Conservation (phyloP, 192 early-diverging fungal species). For the Lunasporangiospora selenospora region DNA sequence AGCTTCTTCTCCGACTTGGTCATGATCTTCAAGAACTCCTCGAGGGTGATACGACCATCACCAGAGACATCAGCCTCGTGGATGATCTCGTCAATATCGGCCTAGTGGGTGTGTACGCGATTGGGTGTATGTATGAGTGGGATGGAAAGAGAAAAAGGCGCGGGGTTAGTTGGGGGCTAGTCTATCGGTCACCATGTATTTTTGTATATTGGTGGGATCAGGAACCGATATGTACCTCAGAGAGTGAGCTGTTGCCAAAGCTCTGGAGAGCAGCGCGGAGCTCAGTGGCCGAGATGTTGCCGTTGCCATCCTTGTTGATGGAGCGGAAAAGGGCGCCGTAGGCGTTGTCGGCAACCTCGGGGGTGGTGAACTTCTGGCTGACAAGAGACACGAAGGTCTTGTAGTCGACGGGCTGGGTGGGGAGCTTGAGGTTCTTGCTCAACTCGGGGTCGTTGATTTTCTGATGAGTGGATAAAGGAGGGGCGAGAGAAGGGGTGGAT, state of each 20-base stretch:
- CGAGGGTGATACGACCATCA: constrained; percentile 86
- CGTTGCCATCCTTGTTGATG: constrained; percentile 31
- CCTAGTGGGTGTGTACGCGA: too few species aligned
- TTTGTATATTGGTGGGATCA: too few species aligned
- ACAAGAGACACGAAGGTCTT: constrained; percentile 18
- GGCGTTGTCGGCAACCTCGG: constrained; percentile 16
- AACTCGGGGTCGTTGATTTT: constrained; percentile 8
- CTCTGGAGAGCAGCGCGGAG: constrained; percentile 18
- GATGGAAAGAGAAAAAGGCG: too few species aligned
- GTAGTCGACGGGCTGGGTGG: constrained; percentile 25
- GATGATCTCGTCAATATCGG: constrained; percentile 63
- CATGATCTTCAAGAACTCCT: constrained; percentile 89
- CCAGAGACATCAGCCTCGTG: constrained; percentile 80
- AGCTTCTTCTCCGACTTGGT: constrained; percentile 27
- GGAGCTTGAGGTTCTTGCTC: constrained; percentile 14
- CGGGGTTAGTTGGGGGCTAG: too few species aligned
- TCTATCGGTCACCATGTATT: too few species aligned
- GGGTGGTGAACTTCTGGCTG: constrained; percentile 12
- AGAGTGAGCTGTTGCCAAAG: constrained; percentile 29
- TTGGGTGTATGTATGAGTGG: too few species aligned
- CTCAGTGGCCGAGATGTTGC: constrained; percentile 19
- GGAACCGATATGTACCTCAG: too few species aligned
- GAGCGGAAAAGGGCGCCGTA: constrained; percentile 9
- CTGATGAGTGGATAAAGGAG: not conserved
- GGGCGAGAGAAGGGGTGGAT: not conserved